Base-by-base conservation (phyloP, 768 basidiomycete species). In the Serendipita sp. region DNA sequence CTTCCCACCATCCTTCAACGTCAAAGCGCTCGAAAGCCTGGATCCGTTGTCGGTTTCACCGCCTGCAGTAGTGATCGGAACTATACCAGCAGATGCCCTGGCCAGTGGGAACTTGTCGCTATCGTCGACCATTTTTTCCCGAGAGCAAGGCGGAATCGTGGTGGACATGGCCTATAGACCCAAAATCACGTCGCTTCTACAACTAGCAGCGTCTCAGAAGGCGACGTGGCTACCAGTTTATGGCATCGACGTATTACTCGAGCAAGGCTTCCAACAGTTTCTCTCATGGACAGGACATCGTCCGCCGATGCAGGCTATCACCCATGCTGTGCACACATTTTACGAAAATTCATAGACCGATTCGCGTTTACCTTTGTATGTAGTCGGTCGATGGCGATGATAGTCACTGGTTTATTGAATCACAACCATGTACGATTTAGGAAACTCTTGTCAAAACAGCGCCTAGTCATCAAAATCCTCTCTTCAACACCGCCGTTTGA, bases 131-230 rank as follows among this genome's bases (percentile, higher is more conserved):
- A 70, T 96, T 23, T 86, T 91, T 67, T 72, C 74, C 1, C 79
- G 66, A 3, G 60, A 67, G 3, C 76, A 78, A n/a, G 86, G 86
- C 1, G 84, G 84, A 2, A 81, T 88, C 2, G 86, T 93, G 10
- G 79, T 98, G 10, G 96, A 99, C 69, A 88, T 96, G 87, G 92
- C 94, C 18, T 98, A 97, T 73, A 86, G 86, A 68, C 96, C 94
- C 0, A 81, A 85, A 2, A 80, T 83, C 68, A 98, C 95, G 13
- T 86, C 93, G 0, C 73, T 99, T 63, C 74, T 97, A 29, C 71
- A 72, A 62, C 73, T 95, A 13, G 93, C 91, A 3, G 77, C 79
- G 68, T 69, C 72, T 44, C 74, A 71, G 27, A 76, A 76, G 4
- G 29, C 46, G 3, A 67, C 68, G 0, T 95, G 93, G 93, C 76